Evolutionary conservation across 2,329 filamentous ascomycete genomes (phyloP), one percentile per base, ranked within the genome.

Genomic region (Dothideomycetes sp.): DNA sequence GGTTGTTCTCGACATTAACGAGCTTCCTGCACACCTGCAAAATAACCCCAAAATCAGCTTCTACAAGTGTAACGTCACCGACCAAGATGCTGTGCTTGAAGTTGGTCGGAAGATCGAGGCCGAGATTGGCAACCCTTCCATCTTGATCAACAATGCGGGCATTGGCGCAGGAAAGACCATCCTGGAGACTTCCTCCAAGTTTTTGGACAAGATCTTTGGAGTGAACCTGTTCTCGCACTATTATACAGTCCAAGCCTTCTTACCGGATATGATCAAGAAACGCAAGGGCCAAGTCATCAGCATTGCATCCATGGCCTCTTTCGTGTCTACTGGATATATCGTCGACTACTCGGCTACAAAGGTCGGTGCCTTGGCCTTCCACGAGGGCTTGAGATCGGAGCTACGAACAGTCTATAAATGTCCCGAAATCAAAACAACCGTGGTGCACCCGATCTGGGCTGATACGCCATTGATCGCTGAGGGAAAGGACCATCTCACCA

Each of bases 281-380:
- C 66, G 72, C 47, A 70, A 72, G 47, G 74, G 39, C 2, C 73
- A 77, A 45, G 59, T 77, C 19, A 61, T 78, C 9, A 73, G 70
- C 0, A 61, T 77, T 11, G 72, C 73, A 3, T 72, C 66, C 42
- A 60, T 68, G 49, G 70, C 70, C 8, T 68, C 65, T 27, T 75
- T 69, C 48, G 42, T 71, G 4, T 57, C 58, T 1, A 46, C 66
- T 3, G 63, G 60, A 1, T 63, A 68, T 19, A 66, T 75, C 45
- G 65, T 65, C 8, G 69, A 73, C 45, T 77, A 76, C 51, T 62
- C 59, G 31, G 62, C 62, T 37, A 66, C 66, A 34, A 76, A 76
- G 52, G 64, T 65, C 0, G 69, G 63, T 17, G 68, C 69, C 0
- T 52, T 75, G 31, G 60, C 66, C 3, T 72, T 75, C 52, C 70